Conservation (phyloP, 176 grass and related monocot genomes). For the maize (Zea mays) region Zm-B73-REFERENCE-NAM-5.0 NC_050103.1:171745001-171745500, state of each 20-base stretch:
- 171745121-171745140: neutral
- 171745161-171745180: neutral
- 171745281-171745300: too few species aligned
- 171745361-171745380: too few species aligned
- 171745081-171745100: conserved; percentile 60
- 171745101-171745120: conserved; percentile 43
- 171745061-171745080: conserved; percentile 54
- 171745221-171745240: neutral
- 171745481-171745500: too few species aligned
- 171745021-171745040: conserved; percentile 71
- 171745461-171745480: too few species aligned
- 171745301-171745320: neutral
- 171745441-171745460: too few species aligned
- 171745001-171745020: conserved; percentile 73
- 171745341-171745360: too few species aligned
- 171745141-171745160: neutral
- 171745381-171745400: too few species aligned
- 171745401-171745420: too few species aligned
- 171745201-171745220: neutral
- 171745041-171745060: conserved; percentile 67
- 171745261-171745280: neutral
- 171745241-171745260: neutral
- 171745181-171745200: neutral
- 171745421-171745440: too few species aligned
- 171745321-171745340: too few species aligned